Base-by-base conservation (phyloP, 1,139 yeast species). In the Suhomyces wounanorum region DNA sequence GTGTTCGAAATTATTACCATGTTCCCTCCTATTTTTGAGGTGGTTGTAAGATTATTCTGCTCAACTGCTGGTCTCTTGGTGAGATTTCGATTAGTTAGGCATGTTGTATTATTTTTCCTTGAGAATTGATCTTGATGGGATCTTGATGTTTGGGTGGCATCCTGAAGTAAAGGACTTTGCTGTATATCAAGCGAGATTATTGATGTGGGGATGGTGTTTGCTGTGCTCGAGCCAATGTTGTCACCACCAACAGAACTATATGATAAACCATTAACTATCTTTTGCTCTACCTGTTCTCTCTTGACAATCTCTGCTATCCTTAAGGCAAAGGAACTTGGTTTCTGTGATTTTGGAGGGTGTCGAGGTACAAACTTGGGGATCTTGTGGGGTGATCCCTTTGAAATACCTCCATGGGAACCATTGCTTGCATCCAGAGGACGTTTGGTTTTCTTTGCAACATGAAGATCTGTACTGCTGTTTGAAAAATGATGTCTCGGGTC, bases 1-100 rank as follows among this genome's bases (percentile, higher is more conserved):
- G 16, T 38, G 35, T 39, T 47, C n/a, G 50, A 43, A 40, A 47
- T 47, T 13, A 39, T 16, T 5, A 47, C 33, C 35, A 37, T 39
- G 28, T 43, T 30, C 1, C 35, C 40, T 8, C 50, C 50, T 1
- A 47, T 28, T 13, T 26, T 39, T 6, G 46, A 38, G 1, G 42
- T 39, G 3, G 31, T 39, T 7, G 17, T 28, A 13, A 14, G n/a
- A 8, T 40, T 25, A 13, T 37, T 33, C 14, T 18, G 14, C 9
- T 11, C 40, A 5, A 14, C 28, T 30, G 25, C 3, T 7, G 14
- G 14, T 28, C 14, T 14, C 23, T 40, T 28, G 14, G 35, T 10
- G 5, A 11, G 23, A 14, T 40, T 40, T 17, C 14, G 18, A 8
- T 18, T 26, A 21, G 26, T 13, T 25, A 26, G 11, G 8, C 10